Base-by-base conservation (phyloP, 192 early-diverging fungal species). In the Phycomyces nitens region DNA sequence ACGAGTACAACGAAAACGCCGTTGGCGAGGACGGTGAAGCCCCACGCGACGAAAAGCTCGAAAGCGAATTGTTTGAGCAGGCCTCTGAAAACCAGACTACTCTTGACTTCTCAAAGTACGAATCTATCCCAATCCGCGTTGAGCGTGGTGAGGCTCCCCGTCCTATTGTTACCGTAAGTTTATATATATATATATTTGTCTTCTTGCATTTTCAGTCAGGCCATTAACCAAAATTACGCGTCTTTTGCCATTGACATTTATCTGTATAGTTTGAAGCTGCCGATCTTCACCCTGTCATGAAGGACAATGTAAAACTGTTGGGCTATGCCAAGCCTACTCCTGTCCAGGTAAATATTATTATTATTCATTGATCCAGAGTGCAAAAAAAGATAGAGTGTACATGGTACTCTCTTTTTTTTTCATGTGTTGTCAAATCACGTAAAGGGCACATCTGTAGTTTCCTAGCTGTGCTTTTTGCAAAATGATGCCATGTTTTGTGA, bases 61-160 rank as follows among this genome's bases (percentile, higher is more conserved):
- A 93, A 60, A 51, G 58, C 5, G 82, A 87, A 54, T 76, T 93
- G 22, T 92, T 85, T 64, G 82, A 84, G 9, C 56, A 68, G 23
- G 78, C 70, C 11, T 43, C 54, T 57, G 77, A 73, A 40, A 77
- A 89, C 20, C 77, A 88, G 41, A 81, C 86, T 53, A 88, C 89
- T 51, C 84, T 92, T 59, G 90, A 93, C 61, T 93, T 93, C 72
- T 73, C 80, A 5, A 87, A 89, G 27, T 93, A 93, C 72, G 83
- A 88, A 21, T 68, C 71, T 24, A 92, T 93, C 60, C 84, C 84
- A 11, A 83, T 88, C 56, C 77, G 77, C 21, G 82, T 86, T n/a
- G 83, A 82, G 27, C 86, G 86, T n/a, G 76, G 75, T 54, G 72
- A 75, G 8, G 66, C 54, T n/a, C 79, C 85, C 18, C 58, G 60